A percentile compares a stretch with the other conserved stretches of the same genome.
phyloP scores from a whole-genome alignment of 2,329 filamentous ascomycete genomes.

The Dothideomycetes sp. region DNA sequence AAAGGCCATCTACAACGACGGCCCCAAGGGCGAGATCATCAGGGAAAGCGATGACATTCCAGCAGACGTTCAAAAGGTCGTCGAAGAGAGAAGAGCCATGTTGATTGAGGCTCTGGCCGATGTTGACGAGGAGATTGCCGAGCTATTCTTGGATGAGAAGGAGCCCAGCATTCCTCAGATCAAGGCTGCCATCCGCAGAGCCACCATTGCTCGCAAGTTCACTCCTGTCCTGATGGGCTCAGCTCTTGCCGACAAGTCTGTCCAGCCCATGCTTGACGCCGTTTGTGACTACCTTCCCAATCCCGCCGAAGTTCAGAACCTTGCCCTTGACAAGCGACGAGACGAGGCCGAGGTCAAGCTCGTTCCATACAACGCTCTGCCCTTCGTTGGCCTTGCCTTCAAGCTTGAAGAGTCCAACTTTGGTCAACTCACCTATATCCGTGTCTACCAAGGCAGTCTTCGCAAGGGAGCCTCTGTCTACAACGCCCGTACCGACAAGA shows the following conservation, averaged over 20 bases:
- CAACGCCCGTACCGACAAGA: slow-evolving; percentile 91
- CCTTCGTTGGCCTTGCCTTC: slow-evolving; percentile 92
- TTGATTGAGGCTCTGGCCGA: slow-evolving; percentile 93
- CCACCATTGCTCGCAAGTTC: slow-evolving; percentile 84
- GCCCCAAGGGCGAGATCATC: slow-evolving; percentile 64
- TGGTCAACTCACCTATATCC: slow-evolving; percentile 94
- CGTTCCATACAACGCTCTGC: slow-evolving; percentile 83
- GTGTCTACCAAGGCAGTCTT: slow-evolving; percentile 89
- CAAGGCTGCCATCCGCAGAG: slow-evolving; percentile 80
- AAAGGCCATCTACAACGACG: slow-evolving; percentile 89
- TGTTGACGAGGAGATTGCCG: slow-evolving; percentile 94
- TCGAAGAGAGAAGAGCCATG: slow-evolving; percentile 68
- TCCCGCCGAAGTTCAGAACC: slow-evolving; percentile 77
- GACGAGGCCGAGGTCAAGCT: slow-evolving; percentile 73
- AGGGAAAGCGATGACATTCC: slow-evolving; percentile 71
- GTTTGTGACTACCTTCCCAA: slow-evolving; percentile 95
- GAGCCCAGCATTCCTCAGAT: slow-evolving; percentile 73
- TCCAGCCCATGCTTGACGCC: slow-evolving; percentile 94
- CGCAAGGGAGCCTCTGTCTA: slow-evolving; percentile 82
- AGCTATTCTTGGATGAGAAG: slow-evolving; percentile 82
- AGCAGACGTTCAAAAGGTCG: slow-evolving; percentile 63
- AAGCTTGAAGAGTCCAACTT: slow-evolving; percentile 99
- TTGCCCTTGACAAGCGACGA: slow-evolving; percentile 73
- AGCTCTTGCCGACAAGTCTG: slow-evolving; percentile 83
- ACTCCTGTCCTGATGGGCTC: slow-evolving; percentile 94